Evolutionary conservation across 2,329 filamentous ascomycete species (phyloP).

Genomic region (Aureobasidium sp.): DNA sequence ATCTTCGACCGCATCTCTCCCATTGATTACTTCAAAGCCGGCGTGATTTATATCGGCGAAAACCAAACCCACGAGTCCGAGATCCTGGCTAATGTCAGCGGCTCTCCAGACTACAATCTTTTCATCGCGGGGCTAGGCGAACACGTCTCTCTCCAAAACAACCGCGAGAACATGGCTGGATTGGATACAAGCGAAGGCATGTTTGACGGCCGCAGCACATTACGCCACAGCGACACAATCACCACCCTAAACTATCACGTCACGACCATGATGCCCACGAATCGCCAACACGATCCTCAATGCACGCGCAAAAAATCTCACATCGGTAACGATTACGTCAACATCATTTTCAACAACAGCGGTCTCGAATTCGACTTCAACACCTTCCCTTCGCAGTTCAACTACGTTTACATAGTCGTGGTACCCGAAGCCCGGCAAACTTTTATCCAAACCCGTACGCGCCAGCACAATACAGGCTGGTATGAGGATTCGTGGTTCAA

Average conservation of each 20-base stretch:
- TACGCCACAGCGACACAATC: constrained; percentile 90
- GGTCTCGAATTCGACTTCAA: constrained; percentile 83
- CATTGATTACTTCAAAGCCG: constrained; percentile 91
- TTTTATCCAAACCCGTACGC: constrained; percentile 58
- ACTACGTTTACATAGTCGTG: constrained; percentile 94
- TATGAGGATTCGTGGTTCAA: constrained; percentile 53
- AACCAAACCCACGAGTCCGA: constrained; percentile 75
- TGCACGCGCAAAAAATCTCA: constrained; percentile 80
- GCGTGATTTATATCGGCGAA: constrained; percentile 86
- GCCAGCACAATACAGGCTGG: constrained; percentile 36
- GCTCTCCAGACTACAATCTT: constrained; percentile 79
- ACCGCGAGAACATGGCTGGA: constrained; percentile 88
- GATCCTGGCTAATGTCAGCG: constrained; percentile 79
- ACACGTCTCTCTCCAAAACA: constrained; percentile 70
- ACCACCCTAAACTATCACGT: constrained; percentile 95
- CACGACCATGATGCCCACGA: constrained; percentile 93
- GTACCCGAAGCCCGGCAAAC: constrained; percentile 75
- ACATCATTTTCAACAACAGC: constrained; percentile 96
- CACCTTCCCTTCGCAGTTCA: constrained; percentile 91
- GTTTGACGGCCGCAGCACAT: constrained; percentile 74
- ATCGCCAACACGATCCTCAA: constrained; percentile 65
- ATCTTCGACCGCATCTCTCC: constrained; percentile 82
- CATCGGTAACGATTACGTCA: constrained; percentile 96
- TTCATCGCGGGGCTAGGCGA: constrained; percentile 80
- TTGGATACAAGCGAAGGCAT: constrained; percentile 69